phyloP scores from a whole-genome alignment of 2,329 filamentous ascomycete genomes.

The Didymella exigua region DNA sequence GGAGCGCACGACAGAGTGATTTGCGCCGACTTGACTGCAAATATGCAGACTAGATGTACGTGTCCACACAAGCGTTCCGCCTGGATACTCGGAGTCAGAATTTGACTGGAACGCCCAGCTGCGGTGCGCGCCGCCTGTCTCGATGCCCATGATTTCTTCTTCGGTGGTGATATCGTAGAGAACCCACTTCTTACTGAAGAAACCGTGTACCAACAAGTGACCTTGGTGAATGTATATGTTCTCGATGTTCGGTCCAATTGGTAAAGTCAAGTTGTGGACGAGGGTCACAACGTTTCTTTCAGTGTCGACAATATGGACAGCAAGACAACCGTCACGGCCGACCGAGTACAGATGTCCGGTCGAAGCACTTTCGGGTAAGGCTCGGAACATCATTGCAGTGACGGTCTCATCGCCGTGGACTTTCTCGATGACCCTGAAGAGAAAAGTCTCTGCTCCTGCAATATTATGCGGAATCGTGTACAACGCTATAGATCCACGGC shows the following conservation, averaged over 20 bases:
- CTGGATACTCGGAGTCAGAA: background rate
- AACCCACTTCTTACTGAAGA: slow-evolving; percentile 78
- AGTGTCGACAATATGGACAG: slow-evolving; percentile 60
- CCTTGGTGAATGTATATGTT: slow-evolving; percentile 65
- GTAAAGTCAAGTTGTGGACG: slow-evolving; percentile 70
- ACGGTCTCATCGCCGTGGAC: slow-evolving; percentile 67
- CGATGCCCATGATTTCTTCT: slow-evolving; percentile 71
- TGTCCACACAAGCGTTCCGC: slow-evolving; percentile 73
- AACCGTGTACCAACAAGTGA: slow-evolving; percentile 75
- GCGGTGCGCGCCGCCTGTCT: slow-evolving; percentile 85
- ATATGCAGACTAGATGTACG: slow-evolving; percentile 65
- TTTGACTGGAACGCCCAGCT: slow-evolving; percentile 66
- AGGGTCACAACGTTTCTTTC: slow-evolving; percentile 45
- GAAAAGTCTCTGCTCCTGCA: slow-evolving; percentile 4
- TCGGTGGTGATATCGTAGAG: slow-evolving; percentile 78
- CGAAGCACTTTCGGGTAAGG: slow-evolving; percentile 43
- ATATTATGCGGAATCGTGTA: slow-evolving; percentile 43
- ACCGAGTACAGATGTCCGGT: slow-evolving; percentile 68
- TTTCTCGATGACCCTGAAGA: slow-evolving; percentile 27
- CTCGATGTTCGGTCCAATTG: slow-evolving; percentile 78
- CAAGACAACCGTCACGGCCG: slow-evolving; percentile 76
- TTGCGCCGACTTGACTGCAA: slow-evolving; percentile 45
- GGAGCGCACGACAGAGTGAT: slow-evolving; percentile 60
- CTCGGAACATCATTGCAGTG: slow-evolving; percentile 62
- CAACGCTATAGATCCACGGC: slow-evolving; percentile 59